Percentiles rank a stretch among this genome's conserved stretches.
Conservation (phyloP, 2,329 filamentous ascomycete genomes). For the Bipolaris gigantea region DNA sequence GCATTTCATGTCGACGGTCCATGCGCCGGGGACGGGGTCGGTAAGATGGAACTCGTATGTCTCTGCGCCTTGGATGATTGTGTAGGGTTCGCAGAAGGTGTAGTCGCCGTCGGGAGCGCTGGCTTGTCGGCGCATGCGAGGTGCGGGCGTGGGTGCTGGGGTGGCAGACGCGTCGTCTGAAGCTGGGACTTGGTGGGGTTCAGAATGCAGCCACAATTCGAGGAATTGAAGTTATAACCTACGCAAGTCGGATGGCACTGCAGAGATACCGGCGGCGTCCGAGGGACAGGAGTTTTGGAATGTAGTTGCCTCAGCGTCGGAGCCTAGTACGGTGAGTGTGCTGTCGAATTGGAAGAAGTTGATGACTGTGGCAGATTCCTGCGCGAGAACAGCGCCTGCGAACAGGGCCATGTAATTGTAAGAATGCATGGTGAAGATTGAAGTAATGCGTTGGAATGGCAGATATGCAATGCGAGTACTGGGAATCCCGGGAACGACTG, state of each 20-base stretch:
- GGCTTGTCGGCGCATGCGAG: constrained; percentile 24
- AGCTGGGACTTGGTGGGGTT: neutral
- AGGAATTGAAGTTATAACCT: neutral
- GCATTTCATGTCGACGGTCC: constrained; percentile 26
- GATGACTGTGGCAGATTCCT: constrained; percentile 23
- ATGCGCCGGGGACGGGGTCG: constrained; percentile 22
- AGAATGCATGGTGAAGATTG: constrained; percentile 23
- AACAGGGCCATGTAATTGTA: constrained; percentile 19
- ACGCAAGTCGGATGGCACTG: constrained; percentile 5
- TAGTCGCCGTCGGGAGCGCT: constrained; percentile 2
- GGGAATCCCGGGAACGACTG: neutral
- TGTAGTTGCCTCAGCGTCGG: constrained; percentile 27
- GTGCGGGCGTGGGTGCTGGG: constrained; percentile 21
- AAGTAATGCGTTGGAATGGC: neutral
- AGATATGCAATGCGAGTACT: neutral
- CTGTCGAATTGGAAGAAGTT: constrained; percentile 13
- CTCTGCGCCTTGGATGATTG: constrained; percentile 29
- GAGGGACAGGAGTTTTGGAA: constrained; percentile 25
- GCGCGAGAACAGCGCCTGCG: constrained; percentile 22
- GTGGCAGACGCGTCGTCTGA: neutral
- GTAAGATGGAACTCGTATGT: constrained; percentile 25
- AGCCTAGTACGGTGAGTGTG: constrained; percentile 26
- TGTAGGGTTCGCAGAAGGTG: constrained; percentile 24
- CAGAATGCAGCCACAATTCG: neutral
- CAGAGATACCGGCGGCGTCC: constrained; percentile 13